A percentile compares a stretch with the other conserved stretches of the same genome.
These are phyloP conservation scores for Colletotrichum tropicicola DNA, from an alignment of 2,329 filamentous ascomycete species.

Conservation along the genomic window DNA sequence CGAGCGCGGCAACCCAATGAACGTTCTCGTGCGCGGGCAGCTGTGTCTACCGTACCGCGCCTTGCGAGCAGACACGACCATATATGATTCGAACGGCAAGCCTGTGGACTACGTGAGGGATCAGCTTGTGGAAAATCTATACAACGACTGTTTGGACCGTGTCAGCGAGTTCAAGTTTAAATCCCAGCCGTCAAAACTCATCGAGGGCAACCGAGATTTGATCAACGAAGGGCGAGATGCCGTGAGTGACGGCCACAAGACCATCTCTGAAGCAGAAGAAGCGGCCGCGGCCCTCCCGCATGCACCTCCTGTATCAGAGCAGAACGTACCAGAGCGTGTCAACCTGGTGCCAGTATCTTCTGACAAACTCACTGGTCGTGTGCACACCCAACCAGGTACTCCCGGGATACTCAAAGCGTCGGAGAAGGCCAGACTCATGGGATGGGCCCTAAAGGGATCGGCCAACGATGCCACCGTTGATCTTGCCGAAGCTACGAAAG, in stretches of 20 bases:
- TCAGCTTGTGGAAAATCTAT: conserved; percentile 86
- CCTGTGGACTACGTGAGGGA: conserved; percentile 83
- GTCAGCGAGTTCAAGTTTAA: conserved; percentile 92
- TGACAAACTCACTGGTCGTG: conserved; percentile 75
- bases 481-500: conserved; percentile 71
- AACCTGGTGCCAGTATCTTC: conserved; percentile 71
- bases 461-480: conserved; percentile 74
- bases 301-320: conserved; percentile 62
- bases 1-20: conserved; percentile 92
- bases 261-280: conserved; percentile 79
- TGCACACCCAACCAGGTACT: conserved; percentile 76
- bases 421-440: conserved; percentile 80
- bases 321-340: conserved; percentile 60
- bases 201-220: conserved; percentile 83
- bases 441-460: conserved; percentile 79
- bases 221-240: conserved; percentile 87
- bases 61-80: conserved; percentile 80
- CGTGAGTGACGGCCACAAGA: conserved; percentile 72
- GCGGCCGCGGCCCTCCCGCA: conserved; percentile 68
- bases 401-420: conserved; percentile 77
- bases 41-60: conserved; percentile 87
- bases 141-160: conserved; percentile 93
- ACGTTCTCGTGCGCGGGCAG: conserved; percentile 90
- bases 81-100: conserved; percentile 85
- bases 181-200: conserved; percentile 71